Evolutionary conservation across 148 eudicot species (phyloP), one percentile per base, ranked within the genome.

Genomic region (Arbutus unedo): DNA sequence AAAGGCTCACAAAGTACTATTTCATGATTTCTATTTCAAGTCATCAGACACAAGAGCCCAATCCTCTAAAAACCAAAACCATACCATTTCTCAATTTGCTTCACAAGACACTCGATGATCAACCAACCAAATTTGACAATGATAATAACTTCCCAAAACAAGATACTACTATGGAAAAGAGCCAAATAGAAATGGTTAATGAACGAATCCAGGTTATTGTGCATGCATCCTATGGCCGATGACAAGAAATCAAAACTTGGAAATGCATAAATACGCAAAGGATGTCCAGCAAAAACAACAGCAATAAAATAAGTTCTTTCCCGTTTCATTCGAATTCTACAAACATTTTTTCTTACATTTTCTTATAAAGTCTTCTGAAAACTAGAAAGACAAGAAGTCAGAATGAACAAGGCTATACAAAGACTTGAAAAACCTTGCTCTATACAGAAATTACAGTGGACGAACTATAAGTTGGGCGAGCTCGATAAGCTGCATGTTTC

Each of bases 391-490:
- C 53, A 66, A 66, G 38, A 80, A 19, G 38, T 50, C 59, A 80
- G 74, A 50, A 67, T 80, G 74, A 80, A 81, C 80, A 77, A 77
- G 90, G 90, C 89, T 77, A 80, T 88, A 89, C 89, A 84, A 76
- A 64, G 82, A 84, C 84, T 53, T 76, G 67, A 84, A 44, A 86
- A 44, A 86, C 90, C 92, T 87, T 89, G 87, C 88, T 77, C 88
- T 88, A 83, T 85, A 87, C 89, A 85, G 74, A 74, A 84, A 55
- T 77, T 85, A 85, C 87, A 86, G 50, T 60, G 79, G 64, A 76
- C 44, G 38, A 57, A 51, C 25, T 49, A 80, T 72, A 15, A 13
- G 76, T 4, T 79, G 41, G 74, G 68, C 31, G 31, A 68, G 21
- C 70, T 54, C 13, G 57, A 54, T 45, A 48, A 21, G 50, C 51